A percentile compares a stretch with the other conserved stretches of the same genome.
Conservation (phyloP, 2,329 filamentous ascomycete genomes). For the Emergomyces pasteurianus region DNA sequence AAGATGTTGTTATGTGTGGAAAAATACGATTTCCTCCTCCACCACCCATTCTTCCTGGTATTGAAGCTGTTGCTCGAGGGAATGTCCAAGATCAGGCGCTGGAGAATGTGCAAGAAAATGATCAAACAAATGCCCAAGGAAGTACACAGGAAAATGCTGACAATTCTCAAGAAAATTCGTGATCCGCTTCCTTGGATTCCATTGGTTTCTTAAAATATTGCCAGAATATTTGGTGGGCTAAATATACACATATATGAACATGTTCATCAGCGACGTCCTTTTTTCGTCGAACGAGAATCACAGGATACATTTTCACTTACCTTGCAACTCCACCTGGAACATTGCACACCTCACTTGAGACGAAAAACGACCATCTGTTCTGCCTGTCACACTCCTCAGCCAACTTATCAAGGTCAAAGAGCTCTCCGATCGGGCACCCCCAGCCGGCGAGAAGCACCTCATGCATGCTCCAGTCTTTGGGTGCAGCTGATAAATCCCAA, state of each 20-base stretch:
- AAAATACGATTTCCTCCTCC: slow-evolving; percentile 30
- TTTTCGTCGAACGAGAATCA: too few relatives aligned
- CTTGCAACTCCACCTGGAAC: slow-evolving; percentile 34
- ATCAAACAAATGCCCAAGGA: neutral
- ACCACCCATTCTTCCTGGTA: slow-evolving; percentile 9
- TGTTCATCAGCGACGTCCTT: neutral
- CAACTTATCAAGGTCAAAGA: slow-evolving; percentile 36
- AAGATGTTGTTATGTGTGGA: slow-evolving; percentile 74
- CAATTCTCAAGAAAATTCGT: neutral
- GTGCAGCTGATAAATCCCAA: neutral
- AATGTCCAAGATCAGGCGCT: neutral
- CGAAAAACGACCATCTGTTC: slow-evolving; percentile 39
- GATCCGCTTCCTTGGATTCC: neutral
- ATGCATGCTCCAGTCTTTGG: slow-evolving; percentile 21
- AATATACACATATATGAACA: neutral
- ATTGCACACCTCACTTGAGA: slow-evolving; percentile 38
- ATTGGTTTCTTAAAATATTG: slow-evolving; percentile 9
- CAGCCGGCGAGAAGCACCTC: slow-evolving; percentile 41
- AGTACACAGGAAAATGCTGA: neutral
- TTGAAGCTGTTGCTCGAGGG: slow-evolving; percentile 11
- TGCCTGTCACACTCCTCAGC: slow-evolving; percentile 26
- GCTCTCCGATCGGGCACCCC: slow-evolving; percentile 39
- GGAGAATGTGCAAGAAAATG: neutral
- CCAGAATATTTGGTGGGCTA: slow-evolving; percentile 11
- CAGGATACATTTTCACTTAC: neutral